Base-by-base conservation (phyloP, 768 basidiomycete species). In the Fomitopsis serialis region DNA sequence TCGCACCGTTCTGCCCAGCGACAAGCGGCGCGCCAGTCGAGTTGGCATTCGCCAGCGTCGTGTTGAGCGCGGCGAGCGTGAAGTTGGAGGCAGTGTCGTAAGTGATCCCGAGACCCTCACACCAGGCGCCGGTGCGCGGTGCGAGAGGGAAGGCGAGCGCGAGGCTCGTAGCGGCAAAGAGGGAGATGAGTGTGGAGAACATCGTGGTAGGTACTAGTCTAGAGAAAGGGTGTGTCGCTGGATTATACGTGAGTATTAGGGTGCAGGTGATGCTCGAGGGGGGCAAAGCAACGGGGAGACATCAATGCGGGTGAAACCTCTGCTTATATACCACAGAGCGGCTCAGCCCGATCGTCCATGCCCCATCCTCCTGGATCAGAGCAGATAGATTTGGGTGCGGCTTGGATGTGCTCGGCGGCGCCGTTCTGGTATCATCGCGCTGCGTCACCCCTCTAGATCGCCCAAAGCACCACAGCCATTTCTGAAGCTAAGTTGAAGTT, bases 21-120 rank as follows among this genome's bases (percentile, higher is more conserved):
- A 79, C 78, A 40, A 80, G 61, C 10, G 78, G 77, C 2, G 63
- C 72, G 0, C 78, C 78, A 1, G 75, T 79, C 22, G 55, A 51
- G 60, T 79, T 78, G 2, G 69, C 58, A 54, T 79, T 78, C 3
- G 71, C 64, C 8, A 64, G 57, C 1, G 75, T 72, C 13, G 65
- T 60, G 59, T 79, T 78, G 52, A 63, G 61, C 5, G 78, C 79
- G 32, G 74, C 67, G 35, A 81, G 69, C 7, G 74, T 78, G 64
- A 80, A 77, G 57, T 74, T 73, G 55, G 63, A 68, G 15, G 68
- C 57, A 24, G 47, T 57, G 54, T 64, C 63, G 56, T 63, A 64
- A 17, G 55, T 60, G 44, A 56, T 58, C 13, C 65, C 63, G 45
- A 65, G 56, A 21, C 52, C 53, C 17, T 48, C 42, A 55, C 65